Percentiles rank a stretch among this genome's conserved stretches.
Conservation (phyloP, 352 stramenopile genomes). For the Hyaloperonospora brassicae region DNA sequence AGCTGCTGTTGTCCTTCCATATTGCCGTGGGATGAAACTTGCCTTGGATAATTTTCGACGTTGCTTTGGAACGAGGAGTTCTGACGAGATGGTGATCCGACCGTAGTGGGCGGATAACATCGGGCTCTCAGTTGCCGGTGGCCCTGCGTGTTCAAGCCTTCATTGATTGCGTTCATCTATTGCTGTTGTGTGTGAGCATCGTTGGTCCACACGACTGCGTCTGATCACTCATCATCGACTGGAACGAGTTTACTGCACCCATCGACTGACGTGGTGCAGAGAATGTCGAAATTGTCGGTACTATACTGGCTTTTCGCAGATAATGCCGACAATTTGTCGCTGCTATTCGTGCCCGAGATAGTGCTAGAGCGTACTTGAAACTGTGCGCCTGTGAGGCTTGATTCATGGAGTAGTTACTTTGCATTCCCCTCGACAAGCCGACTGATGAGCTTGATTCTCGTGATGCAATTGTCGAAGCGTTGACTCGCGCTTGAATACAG, state of each 20-base stretch:
- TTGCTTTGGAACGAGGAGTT: too few relatives aligned
- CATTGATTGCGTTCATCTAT: conserved; percentile 4
- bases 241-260: too few relatives aligned
- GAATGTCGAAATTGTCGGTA: conserved; percentile 8
- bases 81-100: too few relatives aligned
- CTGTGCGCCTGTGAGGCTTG: too few relatives aligned
- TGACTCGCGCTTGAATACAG: too few relatives aligned
- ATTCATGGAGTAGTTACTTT: conserved; percentile 8
- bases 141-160: conserved; percentile 14
- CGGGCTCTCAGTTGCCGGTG: too few relatives aligned
- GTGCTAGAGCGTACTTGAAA: too few relatives aligned
- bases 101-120: too few relatives aligned
- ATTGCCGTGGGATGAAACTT: conserved; percentile 13
- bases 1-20: conserved; percentile 19
- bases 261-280: conserved; percentile 19
- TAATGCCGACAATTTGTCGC: conserved; percentile 52
- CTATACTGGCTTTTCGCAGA: conserved; percentile 26
- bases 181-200: conserved; percentile 17
- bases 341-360: conserved; percentile 14
- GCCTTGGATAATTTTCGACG: conserved; percentile 10
- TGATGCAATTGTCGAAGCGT: too few relatives aligned
- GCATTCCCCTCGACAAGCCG: too few relatives aligned
- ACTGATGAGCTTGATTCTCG: too few relatives aligned
- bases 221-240: too few relatives aligned
- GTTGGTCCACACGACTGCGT: conserved; percentile 7